phyloP scores from a whole-genome alignment of 179 eudicot species.

The Vitellaria paradoxa region DNA sequence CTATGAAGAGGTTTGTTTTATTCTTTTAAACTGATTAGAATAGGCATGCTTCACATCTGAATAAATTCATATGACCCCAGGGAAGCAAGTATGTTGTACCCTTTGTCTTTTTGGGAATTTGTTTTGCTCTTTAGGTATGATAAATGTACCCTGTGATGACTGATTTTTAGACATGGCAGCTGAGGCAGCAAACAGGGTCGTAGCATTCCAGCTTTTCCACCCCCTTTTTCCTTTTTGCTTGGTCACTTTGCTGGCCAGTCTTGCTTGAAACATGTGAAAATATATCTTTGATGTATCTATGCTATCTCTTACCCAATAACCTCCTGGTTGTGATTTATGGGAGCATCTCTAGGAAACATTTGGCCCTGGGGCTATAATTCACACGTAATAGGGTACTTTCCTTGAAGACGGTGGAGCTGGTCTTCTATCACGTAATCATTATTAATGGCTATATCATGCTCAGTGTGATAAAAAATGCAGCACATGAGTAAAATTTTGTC shows the following conservation, averaged over 20 bases:
- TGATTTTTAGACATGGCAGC: constrained; percentile 5
- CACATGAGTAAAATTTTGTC: too few species aligned
- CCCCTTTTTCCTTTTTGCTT: not conserved
- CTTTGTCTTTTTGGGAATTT: not conserved
- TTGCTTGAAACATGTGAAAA: not conserved
- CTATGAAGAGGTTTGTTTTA: constrained; percentile 77
- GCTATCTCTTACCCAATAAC: not conserved
- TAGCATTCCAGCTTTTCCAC: not conserved
- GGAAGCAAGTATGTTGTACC: not conserved
- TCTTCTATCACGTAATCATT: too few species aligned
- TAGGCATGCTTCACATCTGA: not conserved
- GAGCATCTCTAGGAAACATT: not conserved
- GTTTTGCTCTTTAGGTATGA: not conserved
- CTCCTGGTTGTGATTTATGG: constrained; percentile 5
- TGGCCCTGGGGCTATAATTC: constrained; percentile 9
- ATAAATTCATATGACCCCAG: not conserved
- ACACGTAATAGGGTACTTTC: too few species aligned
- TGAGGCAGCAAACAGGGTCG: not conserved
- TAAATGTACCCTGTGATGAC: not conserved
- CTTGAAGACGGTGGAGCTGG: too few species aligned
- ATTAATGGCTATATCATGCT: too few species aligned
- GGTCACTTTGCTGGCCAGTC: not conserved
- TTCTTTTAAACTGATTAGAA: constrained; percentile 11
- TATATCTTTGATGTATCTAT: not conserved
- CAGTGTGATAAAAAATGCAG: too few species aligned